These are phyloP conservation scores for Alternaria conjuncta DNA, from an alignment of 2,329 filamentous ascomycete genomes.

Conservation along the genomic window DNA sequence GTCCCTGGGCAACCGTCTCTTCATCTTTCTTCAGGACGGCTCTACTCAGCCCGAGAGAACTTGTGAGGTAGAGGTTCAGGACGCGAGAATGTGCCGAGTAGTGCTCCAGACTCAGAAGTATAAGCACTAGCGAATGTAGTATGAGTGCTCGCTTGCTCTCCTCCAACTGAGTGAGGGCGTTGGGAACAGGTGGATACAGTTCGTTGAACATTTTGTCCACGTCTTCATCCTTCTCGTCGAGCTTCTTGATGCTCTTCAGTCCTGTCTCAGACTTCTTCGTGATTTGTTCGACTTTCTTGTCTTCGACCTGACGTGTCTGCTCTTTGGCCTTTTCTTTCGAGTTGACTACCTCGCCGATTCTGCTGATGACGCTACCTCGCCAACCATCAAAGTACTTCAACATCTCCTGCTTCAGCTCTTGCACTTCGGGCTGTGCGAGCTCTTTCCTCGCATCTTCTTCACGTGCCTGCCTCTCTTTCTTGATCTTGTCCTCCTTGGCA, in stretches of 20 bases:
- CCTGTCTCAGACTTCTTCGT: conserved; percentile 39
- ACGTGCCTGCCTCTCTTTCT: conserved; percentile 37
- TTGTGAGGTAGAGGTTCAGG: conserved; percentile 72
- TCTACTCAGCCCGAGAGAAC: conserved; percentile 72
- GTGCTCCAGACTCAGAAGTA: conserved; percentile 77
- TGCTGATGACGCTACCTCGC: conserved; percentile 72
- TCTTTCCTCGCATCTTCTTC: conserved; percentile 54
- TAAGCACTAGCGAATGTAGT: conserved; percentile 73
- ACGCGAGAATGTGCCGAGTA: conserved; percentile 77
- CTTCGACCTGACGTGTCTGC: conserved; percentile 34
- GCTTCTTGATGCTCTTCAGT: conserved; percentile 33
- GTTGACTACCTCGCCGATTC: conserved; percentile 70
- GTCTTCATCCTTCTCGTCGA: conserved; percentile 36
- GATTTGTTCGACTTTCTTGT: conserved; percentile 24
- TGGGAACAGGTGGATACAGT: conserved; percentile 52
- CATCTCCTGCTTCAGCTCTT: conserved; percentile 72
- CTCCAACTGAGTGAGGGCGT: conserved; percentile 61
- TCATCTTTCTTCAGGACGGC: conserved; percentile 73
- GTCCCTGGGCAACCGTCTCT: conserved; percentile 72
- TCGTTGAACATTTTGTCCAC: conserved; percentile 50
- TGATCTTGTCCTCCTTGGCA: conserved; percentile 40
- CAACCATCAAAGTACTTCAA: conserved; percentile 80
- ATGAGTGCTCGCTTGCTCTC: conserved; percentile 70
- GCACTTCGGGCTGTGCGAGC: conserved; percentile 58
- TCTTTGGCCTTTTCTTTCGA: conserved; percentile 43